A percentile compares a stretch with the other conserved stretches of the same genome.
Conservation (phyloP, 305 asterid genomes). For the Fraxinus angustifolia region DNA sequence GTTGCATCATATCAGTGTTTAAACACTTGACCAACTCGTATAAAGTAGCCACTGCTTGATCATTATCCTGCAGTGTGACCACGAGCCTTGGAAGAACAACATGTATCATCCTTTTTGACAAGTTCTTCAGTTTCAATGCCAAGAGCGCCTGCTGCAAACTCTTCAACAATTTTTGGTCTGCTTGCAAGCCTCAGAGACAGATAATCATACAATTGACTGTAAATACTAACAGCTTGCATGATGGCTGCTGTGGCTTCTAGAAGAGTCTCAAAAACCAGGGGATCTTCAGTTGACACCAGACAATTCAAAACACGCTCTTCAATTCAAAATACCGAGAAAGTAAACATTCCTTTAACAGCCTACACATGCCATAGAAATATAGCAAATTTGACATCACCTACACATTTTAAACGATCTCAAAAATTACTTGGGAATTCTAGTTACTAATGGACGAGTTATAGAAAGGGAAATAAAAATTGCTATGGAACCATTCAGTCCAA, state of each 20-base stretch:
- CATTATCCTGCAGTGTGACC: conserved; percentile 52
- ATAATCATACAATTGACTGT: conserved; percentile 68
- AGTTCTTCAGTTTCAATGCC: conserved; percentile 75
- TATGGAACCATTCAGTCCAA: too few species aligned
- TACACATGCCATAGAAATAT: too few species aligned
- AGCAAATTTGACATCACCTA: too few species aligned
- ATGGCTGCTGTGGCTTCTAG: conserved; percentile 74
- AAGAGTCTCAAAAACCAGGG: conserved; percentile 71
- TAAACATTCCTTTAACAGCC: too few species aligned
- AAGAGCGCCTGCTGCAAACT: conserved; percentile 78
- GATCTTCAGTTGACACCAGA: conserved; percentile 69
- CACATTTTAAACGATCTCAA: too few species aligned
- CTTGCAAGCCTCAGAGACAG: conserved; percentile 60
- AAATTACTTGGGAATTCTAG: too few species aligned
- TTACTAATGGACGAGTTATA: too few species aligned
- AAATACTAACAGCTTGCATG: conserved; percentile 63
- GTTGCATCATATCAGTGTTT: conserved; percentile 66
- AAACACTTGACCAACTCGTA: conserved; percentile 65
- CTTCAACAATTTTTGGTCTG: conserved; percentile 72
- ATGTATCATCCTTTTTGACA: conserved; percentile 78
- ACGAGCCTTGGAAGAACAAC: conserved; percentile 91
- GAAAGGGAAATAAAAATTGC: too few species aligned
- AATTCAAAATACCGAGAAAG: too few species aligned
- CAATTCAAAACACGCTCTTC: too few species aligned
- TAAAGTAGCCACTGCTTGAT: conserved; percentile 60